A percentile compares a stretch with the other conserved stretches of the same genome.
Evolutionary conservation across 257 asterid genomes (phyloP).

Genomic region (Nicotiana tomentosiformis): DNA sequence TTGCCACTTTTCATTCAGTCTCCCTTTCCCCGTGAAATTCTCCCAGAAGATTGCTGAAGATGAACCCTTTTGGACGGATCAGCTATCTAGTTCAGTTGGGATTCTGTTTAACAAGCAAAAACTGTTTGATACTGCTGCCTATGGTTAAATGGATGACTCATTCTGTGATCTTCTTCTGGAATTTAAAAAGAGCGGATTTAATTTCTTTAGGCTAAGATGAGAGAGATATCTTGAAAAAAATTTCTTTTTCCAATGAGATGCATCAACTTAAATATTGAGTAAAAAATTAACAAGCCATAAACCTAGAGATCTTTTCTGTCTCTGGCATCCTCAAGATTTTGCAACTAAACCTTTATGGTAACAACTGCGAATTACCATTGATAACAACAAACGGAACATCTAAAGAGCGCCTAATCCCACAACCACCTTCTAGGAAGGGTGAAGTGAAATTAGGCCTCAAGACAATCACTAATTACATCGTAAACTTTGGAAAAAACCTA

Average conservation of each 20-base stretch:
- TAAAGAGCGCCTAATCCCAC: neutral
- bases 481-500: neutral
- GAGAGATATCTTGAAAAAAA: neutral
- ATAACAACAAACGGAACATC: too few species aligned
- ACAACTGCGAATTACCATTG: neutral
- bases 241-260: neutral
- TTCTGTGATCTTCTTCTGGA: neutral
- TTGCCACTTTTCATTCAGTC: neutral
- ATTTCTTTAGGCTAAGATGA: neutral
- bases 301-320: neutral
- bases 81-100: neutral
- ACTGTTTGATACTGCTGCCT: neutral
- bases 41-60: neutral
- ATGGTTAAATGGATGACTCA: neutral
- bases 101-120: neutral
- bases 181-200: neutral
- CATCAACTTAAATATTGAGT: neutral
- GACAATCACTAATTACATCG: neutral
- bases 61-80: neutral
- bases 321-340: neutral
- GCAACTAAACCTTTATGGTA: neutral
- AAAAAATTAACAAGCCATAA: neutral
- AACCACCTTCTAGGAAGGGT: neutral
- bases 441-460: neutral
- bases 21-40: neutral